Percentiles rank a stretch among this genome's conserved stretches.
phyloP scores from a whole-genome alignment of 169 alveolate genomes.

The Plasmodium inui region DNA sequence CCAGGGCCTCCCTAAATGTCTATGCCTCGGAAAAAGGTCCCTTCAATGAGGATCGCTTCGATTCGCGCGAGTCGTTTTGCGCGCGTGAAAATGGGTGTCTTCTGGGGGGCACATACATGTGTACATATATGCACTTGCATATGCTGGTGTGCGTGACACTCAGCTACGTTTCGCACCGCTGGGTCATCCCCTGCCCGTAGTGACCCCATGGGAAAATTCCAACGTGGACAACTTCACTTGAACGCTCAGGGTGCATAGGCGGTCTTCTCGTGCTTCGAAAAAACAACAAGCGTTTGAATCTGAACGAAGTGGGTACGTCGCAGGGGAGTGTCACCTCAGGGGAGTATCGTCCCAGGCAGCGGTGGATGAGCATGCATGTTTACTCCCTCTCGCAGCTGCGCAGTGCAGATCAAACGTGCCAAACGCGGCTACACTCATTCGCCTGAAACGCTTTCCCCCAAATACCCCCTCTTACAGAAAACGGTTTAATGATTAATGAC shows the following conservation, averaged over 20 bases:
- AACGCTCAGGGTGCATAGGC: conserved; percentile 47
- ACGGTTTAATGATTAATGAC: conserved; percentile 61
- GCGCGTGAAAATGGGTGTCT: neutral
- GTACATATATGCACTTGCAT: neutral
- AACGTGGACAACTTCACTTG: neutral
- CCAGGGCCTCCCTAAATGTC: conserved; percentile 46
- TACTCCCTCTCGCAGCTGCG: neutral
- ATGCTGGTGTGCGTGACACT: neutral
- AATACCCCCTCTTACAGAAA: neutral
- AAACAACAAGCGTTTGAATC: conserved; percentile 7
- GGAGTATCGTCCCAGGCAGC: neutral
- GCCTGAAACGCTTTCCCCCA: no score
- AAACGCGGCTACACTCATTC: neutral
- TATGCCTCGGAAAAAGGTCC: conserved; percentile 70
- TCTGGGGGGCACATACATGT: neutral
- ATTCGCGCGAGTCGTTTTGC: neutral
- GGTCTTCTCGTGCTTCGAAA: conserved; percentile 44
- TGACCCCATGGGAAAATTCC: neutral
- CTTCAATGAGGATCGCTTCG: neutral
- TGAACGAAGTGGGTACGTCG: conserved; percentile 17
- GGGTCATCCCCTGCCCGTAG: neutral
- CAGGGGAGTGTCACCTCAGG: neutral
- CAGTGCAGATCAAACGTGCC: neutral
- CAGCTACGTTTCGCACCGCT: neutral
- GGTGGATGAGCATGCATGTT: neutral